phyloP scores from a whole-genome alignment of 768 basidiomycete genomes.

The Mycena galopus region DNA sequence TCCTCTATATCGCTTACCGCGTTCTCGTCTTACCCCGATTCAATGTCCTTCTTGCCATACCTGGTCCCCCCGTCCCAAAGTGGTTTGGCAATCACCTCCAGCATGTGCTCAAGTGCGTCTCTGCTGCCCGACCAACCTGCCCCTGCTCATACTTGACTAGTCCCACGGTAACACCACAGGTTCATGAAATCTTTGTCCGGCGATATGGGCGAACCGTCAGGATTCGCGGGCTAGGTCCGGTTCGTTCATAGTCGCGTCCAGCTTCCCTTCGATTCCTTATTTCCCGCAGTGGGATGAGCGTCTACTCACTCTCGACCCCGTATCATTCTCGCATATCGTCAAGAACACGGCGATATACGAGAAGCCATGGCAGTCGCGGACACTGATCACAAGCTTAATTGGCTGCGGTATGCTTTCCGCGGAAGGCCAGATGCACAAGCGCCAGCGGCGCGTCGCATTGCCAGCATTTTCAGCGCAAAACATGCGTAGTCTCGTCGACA shows the following conservation, averaged over 20 bases:
- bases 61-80: conserved; percentile 68
- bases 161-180: conserved; percentile 64
- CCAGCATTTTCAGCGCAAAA: conserved; percentile 89
- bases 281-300: conserved; percentile 78
- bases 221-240: conserved; percentile 76
- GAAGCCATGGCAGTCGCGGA: conserved; percentile 87
- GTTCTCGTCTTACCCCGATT: conserved; percentile 49
- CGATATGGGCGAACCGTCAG: conserved; percentile 79
- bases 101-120: conserved; percentile 69
- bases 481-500: conserved; percentile 75
- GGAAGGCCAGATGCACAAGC: conserved; percentile 82
- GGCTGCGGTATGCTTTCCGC: conserved; percentile 88
- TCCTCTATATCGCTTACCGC: conserved; percentile 46
- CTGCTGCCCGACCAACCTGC: background rate
- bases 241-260: conserved; percentile 52
- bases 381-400: conserved; percentile 80
- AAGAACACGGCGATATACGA: conserved; percentile 81
- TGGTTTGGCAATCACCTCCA: conserved; percentile 69
- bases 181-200: conserved; percentile 65
- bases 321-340: conserved; percentile 79
- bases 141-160: conserved; percentile 48
- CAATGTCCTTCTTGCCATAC: conserved; percentile 66
- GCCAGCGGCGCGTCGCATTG: conserved; percentile 82
- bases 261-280: background rate
- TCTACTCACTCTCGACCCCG: conserved; percentile 84